Evolutionary conservation across 495 filamentous ascomycete species (phyloP).

Genomic region (Coniosporium apollinis): DNA sequence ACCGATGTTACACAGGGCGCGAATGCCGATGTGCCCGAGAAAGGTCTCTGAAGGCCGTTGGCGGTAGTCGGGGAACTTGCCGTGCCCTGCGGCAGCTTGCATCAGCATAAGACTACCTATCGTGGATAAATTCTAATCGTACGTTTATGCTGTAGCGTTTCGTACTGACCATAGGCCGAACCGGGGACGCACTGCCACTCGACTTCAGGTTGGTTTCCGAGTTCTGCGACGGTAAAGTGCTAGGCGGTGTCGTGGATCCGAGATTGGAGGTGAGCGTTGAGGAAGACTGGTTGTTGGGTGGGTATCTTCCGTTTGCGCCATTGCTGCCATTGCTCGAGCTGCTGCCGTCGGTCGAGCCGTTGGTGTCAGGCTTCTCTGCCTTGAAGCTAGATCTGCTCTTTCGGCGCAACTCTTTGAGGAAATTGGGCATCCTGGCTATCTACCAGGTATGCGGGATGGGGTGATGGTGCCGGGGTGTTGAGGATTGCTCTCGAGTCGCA

Average conservation of each 20-base stretch:
- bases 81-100: conserved; percentile 7
- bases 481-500: too few relatives aligned
- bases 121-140: conserved; percentile 2
- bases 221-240: conserved; percentile 38
- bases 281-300: conserved; percentile 39
- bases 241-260: conserved; percentile 40
- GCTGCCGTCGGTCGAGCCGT: conserved; percentile 36
- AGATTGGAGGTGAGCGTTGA: conserved; percentile 46
- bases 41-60: conserved; percentile 13
- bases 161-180: too few relatives aligned
- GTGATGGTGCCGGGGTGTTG: too few relatives aligned
- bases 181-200: conserved; percentile 15
- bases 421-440: conserved; percentile 28
- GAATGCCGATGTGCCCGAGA: conserved; percentile 49
- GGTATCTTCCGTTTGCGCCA: conserved; percentile 9
- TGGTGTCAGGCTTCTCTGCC: conserved; percentile 26
- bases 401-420: conserved; percentile 64
- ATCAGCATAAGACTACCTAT: neutral
- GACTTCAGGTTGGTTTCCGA: conserved; percentile 28
- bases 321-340: conserved; percentile 25
- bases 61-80: conserved; percentile 26
- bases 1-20: conserved; percentile 63
- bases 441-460: too few relatives aligned
- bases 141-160: conserved; percentile 26
- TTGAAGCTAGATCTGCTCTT: conserved; percentile 36